Evolutionary conservation across 805 yeast genomes (phyloP).

Genomic region (Kurtzmaniella cleridarum): DNA sequence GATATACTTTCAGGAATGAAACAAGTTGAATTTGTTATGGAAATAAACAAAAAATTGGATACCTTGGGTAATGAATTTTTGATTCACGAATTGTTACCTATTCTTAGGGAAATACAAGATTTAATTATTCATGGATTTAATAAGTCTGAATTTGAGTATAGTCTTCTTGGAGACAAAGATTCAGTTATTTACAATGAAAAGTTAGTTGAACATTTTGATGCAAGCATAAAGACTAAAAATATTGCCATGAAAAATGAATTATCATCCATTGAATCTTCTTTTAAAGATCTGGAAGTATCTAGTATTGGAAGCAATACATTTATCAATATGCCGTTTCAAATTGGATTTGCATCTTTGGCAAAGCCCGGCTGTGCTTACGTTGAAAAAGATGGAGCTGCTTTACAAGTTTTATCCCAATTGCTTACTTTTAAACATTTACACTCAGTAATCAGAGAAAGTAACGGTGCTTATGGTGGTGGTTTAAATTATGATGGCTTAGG

Average conservation of each 20-base stretch:
- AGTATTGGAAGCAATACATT: constrained; percentile 29
- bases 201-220: constrained; percentile 29
- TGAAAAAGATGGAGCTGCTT: constrained; percentile 73
- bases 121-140: constrained; percentile 30
- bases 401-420: constrained; percentile 77
- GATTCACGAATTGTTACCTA: constrained; percentile 54
- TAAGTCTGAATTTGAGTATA: constrained; percentile 36
- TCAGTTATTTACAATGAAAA: constrained; percentile 31
- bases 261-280: constrained; percentile 10
- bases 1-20: constrained; percentile 71
- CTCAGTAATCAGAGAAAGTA: constrained; percentile 86
- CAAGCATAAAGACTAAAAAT: constrained; percentile 4
- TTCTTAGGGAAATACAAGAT: constrained; percentile 47
- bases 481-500: constrained; percentile 75
- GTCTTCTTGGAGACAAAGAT: constrained; percentile 54
- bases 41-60: constrained; percentile 48
- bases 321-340: constrained; percentile 80
- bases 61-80: constrained; percentile 28
- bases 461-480: constrained; percentile 99
- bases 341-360: constrained; percentile 72
- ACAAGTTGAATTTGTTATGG: constrained; percentile 66
- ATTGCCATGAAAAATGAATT: constrained; percentile 12
- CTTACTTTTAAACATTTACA: constrained; percentile 81
- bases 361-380: constrained; percentile 61
- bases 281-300: constrained; percentile 10